These are phyloP conservation scores for Volvox africanus DNA, from an alignment of 139 green algal species.

Conservation along the genomic window DNA sequence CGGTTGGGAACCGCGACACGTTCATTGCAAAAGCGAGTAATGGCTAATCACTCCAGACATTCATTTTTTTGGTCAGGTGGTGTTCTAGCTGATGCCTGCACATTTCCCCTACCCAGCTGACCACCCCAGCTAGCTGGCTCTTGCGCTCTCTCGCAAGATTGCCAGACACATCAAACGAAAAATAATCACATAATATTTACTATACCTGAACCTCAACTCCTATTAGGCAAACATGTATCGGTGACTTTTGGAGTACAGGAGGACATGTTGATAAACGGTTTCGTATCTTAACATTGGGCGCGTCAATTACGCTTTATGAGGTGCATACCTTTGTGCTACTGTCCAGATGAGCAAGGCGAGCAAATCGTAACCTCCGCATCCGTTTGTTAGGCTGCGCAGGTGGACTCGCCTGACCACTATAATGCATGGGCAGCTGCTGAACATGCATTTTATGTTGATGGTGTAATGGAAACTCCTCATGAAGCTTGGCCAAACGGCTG, in stretches of 20 bases:
- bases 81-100: neutral
- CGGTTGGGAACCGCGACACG: no score
- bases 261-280: neutral
- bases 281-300: neutral
- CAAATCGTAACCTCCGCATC: neutral
- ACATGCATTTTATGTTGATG: neutral
- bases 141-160: no score
- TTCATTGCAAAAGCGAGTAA: neutral
- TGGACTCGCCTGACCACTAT: neutral
- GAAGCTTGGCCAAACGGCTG: neutral
- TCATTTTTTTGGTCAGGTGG: neutral
- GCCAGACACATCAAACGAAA: no score
- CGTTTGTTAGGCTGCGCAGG: neutral
- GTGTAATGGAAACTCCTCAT: neutral
- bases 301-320: no score
- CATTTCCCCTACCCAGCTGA: neutral
- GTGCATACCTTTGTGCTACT: constrained; percentile 46
- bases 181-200: no score
- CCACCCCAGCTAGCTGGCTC: no score
- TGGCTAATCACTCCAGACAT: neutral
- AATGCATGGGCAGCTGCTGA: neutral
- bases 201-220: neutral
- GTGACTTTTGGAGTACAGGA: neutral
- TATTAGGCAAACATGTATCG: neutral
- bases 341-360: constrained; percentile 36